phyloP scores from a whole-genome alignment of 1,284 basidiomycete genomes.

The Cryptococcus sp. region DNA sequence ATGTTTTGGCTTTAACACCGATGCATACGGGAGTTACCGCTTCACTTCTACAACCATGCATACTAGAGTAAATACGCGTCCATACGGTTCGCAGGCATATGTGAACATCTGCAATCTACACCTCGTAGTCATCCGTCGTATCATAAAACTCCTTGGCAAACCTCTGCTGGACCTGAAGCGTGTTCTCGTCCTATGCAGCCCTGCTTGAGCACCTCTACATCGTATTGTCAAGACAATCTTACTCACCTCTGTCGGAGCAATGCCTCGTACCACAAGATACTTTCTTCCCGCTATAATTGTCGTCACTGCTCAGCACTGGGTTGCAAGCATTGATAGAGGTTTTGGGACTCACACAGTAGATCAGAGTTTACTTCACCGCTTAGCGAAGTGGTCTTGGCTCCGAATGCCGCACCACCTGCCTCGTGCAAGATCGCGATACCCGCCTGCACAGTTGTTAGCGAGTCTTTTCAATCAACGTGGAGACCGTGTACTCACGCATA shows the following conservation, averaged over 20 bases:
- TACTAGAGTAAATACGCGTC: too few relatives aligned
- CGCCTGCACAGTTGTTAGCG: conserved; percentile 54
- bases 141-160: conserved; percentile 83
- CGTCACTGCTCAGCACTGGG: not conserved
- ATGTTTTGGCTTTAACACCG: conserved; percentile 4
- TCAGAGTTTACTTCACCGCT: conserved; percentile 62
- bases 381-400: conserved; percentile 61
- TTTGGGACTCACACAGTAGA: conserved; percentile 57
- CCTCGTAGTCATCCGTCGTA: conserved; percentile 71
- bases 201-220: not conserved
- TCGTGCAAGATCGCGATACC: conserved; percentile 92
- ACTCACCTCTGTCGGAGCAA: conserved; percentile 35
- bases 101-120: conserved; percentile 23
- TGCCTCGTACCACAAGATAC: conserved; percentile 70
- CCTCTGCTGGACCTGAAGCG: conserved; percentile 70
- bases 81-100: too few relatives aligned
- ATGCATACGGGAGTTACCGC: not conserved
- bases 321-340: not conserved
- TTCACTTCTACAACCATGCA: not conserved
- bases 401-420: conserved; percentile 77
- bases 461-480: too few relatives aligned
- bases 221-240: not conserved
- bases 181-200: conserved; percentile 59
- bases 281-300: conserved; percentile 68
- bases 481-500: conserved; percentile 61